These are phyloP conservation scores for Agaricus sinodeliciosus DNA, from an alignment of 768 basidiomycete species.

Conservation along the genomic window DNA sequence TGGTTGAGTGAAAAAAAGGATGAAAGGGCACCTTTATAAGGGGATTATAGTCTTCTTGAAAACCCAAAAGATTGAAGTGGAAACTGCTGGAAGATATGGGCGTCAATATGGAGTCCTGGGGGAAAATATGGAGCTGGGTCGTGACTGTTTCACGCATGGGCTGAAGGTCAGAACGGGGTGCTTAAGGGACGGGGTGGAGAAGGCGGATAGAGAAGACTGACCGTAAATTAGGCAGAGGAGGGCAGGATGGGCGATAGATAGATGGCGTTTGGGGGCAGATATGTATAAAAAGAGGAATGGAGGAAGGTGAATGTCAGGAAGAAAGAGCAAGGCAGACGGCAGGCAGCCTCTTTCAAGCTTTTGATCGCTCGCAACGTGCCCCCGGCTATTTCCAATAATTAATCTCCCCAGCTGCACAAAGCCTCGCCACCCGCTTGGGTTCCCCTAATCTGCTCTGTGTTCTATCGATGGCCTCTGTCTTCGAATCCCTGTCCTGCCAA, in stretches of 20 bases:
- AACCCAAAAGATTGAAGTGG: constrained; percentile 1
- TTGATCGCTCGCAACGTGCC: constrained; percentile 80
- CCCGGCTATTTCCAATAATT: constrained; percentile 44
- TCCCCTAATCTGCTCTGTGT: constrained; percentile 1
- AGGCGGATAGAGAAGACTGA: constrained; percentile 20
- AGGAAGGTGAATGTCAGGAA: constrained; percentile 35
- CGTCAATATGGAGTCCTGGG: constrained; percentile 12
- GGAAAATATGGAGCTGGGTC: constrained; percentile 20
- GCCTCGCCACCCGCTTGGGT: background rate
- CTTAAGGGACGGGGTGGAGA: constrained; percentile 21
- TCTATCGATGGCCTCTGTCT: constrained; percentile 9
- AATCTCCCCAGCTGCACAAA: constrained; percentile 14
- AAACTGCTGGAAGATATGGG: constrained; percentile 5
- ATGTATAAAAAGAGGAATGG: constrained; percentile 34
- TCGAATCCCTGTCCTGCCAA: background rate
- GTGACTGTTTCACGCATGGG: constrained; percentile 71
- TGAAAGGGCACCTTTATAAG: constrained; percentile 6
- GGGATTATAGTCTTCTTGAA: background rate
- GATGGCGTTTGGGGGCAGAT: constrained; percentile 18
- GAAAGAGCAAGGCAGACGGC: constrained; percentile 53
- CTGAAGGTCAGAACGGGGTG: constrained; percentile 26
- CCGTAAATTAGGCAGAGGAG: constrained; percentile 33
- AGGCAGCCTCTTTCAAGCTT: constrained; percentile 52
- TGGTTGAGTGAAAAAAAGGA: constrained; percentile 4
- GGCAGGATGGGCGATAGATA: constrained; percentile 26